Conservation (phyloP, 2,329 filamentous ascomycete genomes). For the Fusarium sp. region DNA sequence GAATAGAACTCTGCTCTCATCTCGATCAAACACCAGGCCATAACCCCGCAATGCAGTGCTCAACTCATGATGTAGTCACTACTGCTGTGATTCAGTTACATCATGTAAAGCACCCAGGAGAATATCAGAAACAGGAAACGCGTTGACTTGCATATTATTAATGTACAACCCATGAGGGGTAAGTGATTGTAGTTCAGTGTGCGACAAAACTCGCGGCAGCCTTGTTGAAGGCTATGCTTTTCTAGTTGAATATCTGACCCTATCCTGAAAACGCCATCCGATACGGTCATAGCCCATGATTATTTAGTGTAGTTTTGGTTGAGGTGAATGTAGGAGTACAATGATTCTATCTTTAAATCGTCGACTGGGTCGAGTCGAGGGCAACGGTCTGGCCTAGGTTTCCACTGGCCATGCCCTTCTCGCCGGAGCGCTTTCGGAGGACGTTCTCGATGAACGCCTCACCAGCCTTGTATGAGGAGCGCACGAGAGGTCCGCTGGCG, state of each 20-base stretch:
- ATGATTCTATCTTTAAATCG: constrained; percentile 32
- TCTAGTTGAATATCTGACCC: constrained; percentile 48
- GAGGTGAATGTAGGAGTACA: constrained; percentile 19
- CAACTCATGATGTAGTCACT: constrained; percentile 3
- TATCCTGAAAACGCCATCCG: constrained; percentile 47
- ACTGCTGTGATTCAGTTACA: constrained; percentile 24
- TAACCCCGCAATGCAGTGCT: constrained; percentile 20
- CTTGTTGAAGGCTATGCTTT: constrained; percentile 50
- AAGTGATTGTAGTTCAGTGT: constrained; percentile 32
- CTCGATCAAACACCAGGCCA: not conserved
- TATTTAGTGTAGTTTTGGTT: constrained; percentile 39
- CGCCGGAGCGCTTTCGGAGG: constrained; percentile 79
- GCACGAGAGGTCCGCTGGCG: constrained; percentile 90
- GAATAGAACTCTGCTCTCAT: not conserved
- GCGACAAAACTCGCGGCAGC: constrained; percentile 30
- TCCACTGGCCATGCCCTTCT: constrained; percentile 54
- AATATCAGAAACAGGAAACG: constrained; percentile 1
- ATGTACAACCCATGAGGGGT: constrained; percentile 22
- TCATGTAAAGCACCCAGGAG: constrained; percentile 1
- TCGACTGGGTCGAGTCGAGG: constrained; percentile 51
- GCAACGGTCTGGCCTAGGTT: constrained; percentile 58
- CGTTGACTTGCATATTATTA: constrained; percentile 7
- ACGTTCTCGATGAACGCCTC: constrained; percentile 99
- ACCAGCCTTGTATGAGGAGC: constrained; percentile 97
- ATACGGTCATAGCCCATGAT: constrained; percentile 47